Percentiles rank a stretch among this genome's conserved stretches.
Conservation (phyloP, 2,329 filamentous ascomycete species). For the Graphilbum sp. region DNA sequence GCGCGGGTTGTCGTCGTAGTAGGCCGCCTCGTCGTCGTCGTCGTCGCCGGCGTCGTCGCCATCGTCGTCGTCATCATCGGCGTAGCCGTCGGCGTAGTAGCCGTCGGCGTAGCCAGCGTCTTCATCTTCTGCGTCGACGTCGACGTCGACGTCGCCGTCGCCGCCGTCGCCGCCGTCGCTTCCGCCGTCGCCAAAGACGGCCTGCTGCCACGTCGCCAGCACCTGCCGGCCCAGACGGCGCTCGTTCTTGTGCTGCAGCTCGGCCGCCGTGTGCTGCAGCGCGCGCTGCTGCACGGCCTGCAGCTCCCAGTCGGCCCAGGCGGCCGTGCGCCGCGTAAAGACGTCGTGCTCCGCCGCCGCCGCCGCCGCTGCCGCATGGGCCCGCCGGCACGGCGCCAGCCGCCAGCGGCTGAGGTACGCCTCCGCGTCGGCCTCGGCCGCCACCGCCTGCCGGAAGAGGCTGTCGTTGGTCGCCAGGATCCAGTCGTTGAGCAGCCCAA, state of each 20-base stretch:
- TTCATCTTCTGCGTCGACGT: too few relatives aligned
- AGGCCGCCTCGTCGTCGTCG: too few relatives aligned
- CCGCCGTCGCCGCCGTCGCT: too few relatives aligned
- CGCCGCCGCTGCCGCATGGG: neutral
- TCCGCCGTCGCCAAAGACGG: neutral
- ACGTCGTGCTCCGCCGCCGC: constrained; percentile 8
- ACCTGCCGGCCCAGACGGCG: constrained; percentile 7
- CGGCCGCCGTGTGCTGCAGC: constrained; percentile 7
- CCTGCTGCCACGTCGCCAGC: constrained; percentile 7
- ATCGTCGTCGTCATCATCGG: too few relatives aligned
- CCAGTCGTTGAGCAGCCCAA: constrained; percentile 8
- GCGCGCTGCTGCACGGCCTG: constrained; percentile 11
- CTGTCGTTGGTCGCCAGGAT: constrained; percentile 11
- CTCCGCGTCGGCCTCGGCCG: constrained; percentile 9
- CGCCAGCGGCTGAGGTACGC: constrained; percentile 8
- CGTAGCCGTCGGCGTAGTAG: too few relatives aligned
- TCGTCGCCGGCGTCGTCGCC: too few relatives aligned
- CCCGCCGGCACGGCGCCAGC: constrained; percentile 1
- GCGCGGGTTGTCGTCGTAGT: too few relatives aligned
- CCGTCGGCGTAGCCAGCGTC: too few relatives aligned
- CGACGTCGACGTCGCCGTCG: too few relatives aligned
- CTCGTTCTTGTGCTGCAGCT: constrained; percentile 11
- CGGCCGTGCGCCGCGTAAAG: constrained; percentile 1
- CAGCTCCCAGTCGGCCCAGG: constrained; percentile 11
- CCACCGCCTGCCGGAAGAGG: constrained; percentile 7